A percentile compares a stretch with the other conserved stretches of the same genome.
These are phyloP conservation scores for Dovyalis caffra DNA, from an alignment of 345 rosid genomes.

Conservation along the genomic window DNA sequence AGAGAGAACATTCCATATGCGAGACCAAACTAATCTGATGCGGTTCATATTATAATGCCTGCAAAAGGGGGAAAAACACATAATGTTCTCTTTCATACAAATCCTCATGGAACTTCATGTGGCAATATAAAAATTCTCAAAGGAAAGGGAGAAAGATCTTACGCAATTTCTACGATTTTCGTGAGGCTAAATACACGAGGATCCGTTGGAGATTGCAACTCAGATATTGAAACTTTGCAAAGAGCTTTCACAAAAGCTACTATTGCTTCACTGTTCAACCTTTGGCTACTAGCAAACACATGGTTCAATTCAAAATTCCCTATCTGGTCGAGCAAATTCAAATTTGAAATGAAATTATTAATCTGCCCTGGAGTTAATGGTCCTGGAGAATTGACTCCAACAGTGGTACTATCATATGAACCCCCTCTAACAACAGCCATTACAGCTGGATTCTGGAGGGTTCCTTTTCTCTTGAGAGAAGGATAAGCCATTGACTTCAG, in stretches of 20 bases:
- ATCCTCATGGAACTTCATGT: background rate
- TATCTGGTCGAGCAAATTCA: conserved; percentile 96
- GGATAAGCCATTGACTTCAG: conserved; percentile 56
- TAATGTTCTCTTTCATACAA: background rate
- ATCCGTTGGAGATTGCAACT: conserved; percentile 96
- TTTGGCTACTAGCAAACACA: conserved; percentile 93
- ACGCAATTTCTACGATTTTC: conserved; percentile 95
- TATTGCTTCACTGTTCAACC: conserved; percentile 88
- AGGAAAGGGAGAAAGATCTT: conserved; percentile 37
- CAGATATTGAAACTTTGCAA: conserved; percentile 90
- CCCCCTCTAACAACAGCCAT: conserved; percentile 99
- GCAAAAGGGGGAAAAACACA: conserved; percentile 23
- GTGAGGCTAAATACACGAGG: conserved; percentile 99
- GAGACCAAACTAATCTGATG: conserved; percentile 96
- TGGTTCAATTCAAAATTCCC: conserved; percentile 90
- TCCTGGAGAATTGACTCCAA: conserved; percentile 61
- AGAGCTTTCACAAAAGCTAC: conserved; percentile 93
- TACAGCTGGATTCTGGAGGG: conserved; percentile 86
- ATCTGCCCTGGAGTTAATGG: conserved; percentile 79
- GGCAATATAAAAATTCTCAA: background rate
- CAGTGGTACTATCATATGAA: conserved; percentile 77
- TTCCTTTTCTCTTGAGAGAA: conserved; percentile 79
- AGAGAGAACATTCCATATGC: conserved; percentile 93
- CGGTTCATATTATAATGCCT: conserved; percentile 98
- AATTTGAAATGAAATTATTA: conserved; percentile 69